Percentiles rank a stretch among this genome's conserved stretches.
Conservation (phyloP, 2,329 filamentous ascomycete species). For the Coniochaeta ligniaria region DNA sequence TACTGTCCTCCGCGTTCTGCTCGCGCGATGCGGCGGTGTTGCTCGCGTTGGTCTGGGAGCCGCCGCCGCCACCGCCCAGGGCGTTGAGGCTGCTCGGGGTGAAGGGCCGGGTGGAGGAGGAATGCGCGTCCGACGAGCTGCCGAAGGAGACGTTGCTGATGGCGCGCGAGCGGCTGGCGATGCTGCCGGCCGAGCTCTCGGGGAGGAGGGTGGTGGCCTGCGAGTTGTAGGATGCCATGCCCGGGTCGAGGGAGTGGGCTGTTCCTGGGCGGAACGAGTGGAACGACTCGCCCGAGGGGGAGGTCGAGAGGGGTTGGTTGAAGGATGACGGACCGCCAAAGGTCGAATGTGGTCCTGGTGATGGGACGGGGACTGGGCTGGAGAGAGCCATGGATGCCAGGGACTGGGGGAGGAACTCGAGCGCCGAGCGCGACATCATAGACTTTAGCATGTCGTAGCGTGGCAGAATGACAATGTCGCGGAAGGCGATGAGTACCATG, state of each 20-base stretch:
- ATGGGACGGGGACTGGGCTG: constrained; percentile 43
- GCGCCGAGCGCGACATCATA: constrained; percentile 81
- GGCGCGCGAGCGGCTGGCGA: constrained; percentile 60
- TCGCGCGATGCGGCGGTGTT: constrained; percentile 38
- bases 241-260: constrained; percentile 66
- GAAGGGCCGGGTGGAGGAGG: constrained; percentile 36
- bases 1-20: constrained; percentile 58
- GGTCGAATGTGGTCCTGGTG: constrained; percentile 17
- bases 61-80: constrained; percentile 15
- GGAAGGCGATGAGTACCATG: constrained; percentile 79
- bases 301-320: constrained; percentile 37
- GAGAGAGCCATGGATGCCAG: constrained; percentile 43
- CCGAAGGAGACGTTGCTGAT: constrained; percentile 72
- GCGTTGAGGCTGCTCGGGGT: constrained; percentile 34
- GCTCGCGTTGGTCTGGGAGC: constrained; percentile 4
- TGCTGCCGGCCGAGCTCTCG: constrained; percentile 44
- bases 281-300: constrained; percentile 38
- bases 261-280: constrained; percentile 57
- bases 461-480: constrained; percentile 81
- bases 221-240: constrained; percentile 71
- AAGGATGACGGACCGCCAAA: constrained; percentile 12
- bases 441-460: constrained; percentile 83
- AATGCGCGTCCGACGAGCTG: constrained; percentile 14
- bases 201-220: constrained; percentile 76
- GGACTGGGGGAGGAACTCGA: constrained; percentile 63